Base-by-base conservation (phyloP, 1,284 basidiomycete genomes). In the Ganoderma leucocontextum region DNA sequence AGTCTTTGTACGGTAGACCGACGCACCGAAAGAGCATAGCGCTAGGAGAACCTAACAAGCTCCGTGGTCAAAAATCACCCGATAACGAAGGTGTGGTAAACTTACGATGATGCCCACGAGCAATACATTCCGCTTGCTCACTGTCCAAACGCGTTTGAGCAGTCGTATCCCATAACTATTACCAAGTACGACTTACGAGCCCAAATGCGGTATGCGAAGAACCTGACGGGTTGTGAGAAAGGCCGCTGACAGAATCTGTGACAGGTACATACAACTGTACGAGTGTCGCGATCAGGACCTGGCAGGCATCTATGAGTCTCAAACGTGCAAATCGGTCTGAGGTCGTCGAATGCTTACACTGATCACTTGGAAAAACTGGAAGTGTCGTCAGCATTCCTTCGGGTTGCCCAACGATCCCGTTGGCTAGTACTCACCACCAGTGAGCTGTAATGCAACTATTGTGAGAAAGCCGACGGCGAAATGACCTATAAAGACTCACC, bases 361-460 rank as follows among this genome's bases (percentile, higher is more conserved):
- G 47, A 52, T 52, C 47, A 25, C 47, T n/a, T 52, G 47, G 47
- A 52, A 52, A 10, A 52, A 52, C 47, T 52, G 47, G n/a, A 25
- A 9, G 47, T 5, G 22, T 9, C n/a, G 22, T 52, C 22, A 52
- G 47, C 22, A 5, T 52, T 22, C 22, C n/a, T 25, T 44, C 22
- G 10, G 47, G 4, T 10, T 4, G 3, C 22, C 4, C 12, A 13
- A 25, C 22, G 22, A 25, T 25, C 22, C 12, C 10, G 47, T 12
- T 4, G 22, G 22, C 9, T 2, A 52, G 22, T n/a, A 52, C 47
- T 52, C 22, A 52, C 47, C 47, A 52, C 47, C 22, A 52, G 13
- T 12, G 47, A 52, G n/a, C 47, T 52, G 47, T 52, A 52, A 52
- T 12, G n/a, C 7, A 12, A 13, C 47, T 1, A 6, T 12, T 52